These are phyloP conservation scores for Linnemannia zychae DNA, from an alignment of 192 early-diverging fungal species.

Conservation along the genomic window DNA sequence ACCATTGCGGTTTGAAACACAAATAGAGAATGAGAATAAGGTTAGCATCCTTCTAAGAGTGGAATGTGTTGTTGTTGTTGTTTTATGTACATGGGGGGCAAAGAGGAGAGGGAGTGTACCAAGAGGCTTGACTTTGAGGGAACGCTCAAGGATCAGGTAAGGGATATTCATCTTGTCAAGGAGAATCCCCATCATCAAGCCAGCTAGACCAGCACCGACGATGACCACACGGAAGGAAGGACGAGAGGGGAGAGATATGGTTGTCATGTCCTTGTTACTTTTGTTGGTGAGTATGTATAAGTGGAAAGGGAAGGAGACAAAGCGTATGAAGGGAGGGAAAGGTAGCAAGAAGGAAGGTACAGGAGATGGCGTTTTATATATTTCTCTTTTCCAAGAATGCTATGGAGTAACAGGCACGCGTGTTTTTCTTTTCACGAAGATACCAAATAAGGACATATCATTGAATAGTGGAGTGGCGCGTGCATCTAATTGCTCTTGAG, in stretches of 20 bases:
- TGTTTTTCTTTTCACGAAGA: too few relatives aligned
- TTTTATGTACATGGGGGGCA: background rate
- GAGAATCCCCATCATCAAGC: background rate
- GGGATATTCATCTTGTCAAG: background rate
- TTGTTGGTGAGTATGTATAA: background rate
- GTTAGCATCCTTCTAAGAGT: background rate
- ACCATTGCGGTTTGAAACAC: too few relatives aligned
- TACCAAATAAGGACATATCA: too few relatives aligned
- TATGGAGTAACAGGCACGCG: too few relatives aligned
- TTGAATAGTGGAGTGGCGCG: too few relatives aligned
- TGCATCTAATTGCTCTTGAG: too few relatives aligned
- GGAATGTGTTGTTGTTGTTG: too few relatives aligned
- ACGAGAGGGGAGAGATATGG: background rate
- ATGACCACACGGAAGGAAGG: background rate
- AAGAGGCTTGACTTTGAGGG: background rate
- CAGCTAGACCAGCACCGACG: background rate
- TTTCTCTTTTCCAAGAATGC: too few relatives aligned
- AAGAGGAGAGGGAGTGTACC: background rate
- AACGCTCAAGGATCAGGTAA: background rate
- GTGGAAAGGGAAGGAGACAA: background rate
- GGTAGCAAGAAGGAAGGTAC: background rate
- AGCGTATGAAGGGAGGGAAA: background rate
- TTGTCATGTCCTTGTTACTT: background rate
- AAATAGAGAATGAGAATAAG: background rate
- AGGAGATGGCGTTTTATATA: too few relatives aligned